A percentile compares a stretch with the other conserved stretches of the same genome.
These are phyloP conservation scores for Puccinia sorghi DNA, from an alignment of 1,284 basidiomycete genomes.

Conservation along the genomic window DNA sequence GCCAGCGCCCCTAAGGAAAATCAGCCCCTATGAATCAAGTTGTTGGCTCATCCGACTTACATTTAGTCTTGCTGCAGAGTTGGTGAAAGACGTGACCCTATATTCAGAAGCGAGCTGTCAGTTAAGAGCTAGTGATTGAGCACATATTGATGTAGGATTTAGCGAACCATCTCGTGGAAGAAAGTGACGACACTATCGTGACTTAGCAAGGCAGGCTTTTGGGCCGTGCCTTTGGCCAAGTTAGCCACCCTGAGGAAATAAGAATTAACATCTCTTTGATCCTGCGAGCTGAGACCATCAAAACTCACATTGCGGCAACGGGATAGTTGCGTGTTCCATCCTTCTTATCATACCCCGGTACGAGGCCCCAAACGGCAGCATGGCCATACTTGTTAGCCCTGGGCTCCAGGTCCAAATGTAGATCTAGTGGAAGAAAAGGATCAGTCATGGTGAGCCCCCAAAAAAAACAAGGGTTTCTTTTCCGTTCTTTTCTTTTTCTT, in stretches of 20 bases:
- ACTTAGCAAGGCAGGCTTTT: slow-evolving; percentile 76
- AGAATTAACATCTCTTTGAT: neutral
- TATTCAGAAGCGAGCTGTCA: no score
- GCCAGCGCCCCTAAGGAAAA: neutral
- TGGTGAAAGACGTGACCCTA: slow-evolving; percentile 85
- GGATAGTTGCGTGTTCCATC: slow-evolving; percentile 71
- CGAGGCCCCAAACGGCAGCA: slow-evolving; percentile 77
- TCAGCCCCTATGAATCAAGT: neutral
- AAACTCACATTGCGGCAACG: slow-evolving; percentile 67
- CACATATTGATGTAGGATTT: slow-evolving; percentile 59
- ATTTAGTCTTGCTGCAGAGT: slow-evolving; percentile 70
- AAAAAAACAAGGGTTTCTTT: no score
- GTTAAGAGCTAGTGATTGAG: neutral
- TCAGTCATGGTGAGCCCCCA: no score
- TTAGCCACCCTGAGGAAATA: slow-evolving; percentile 66
- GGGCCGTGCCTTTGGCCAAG: slow-evolving; percentile 75
- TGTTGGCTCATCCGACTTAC: slow-evolving; percentile 57
- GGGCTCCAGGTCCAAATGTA: slow-evolving; percentile 82
- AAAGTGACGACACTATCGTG: slow-evolving; percentile 66
- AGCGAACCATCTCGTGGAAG: slow-evolving; percentile 61
- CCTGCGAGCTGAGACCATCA: neutral
- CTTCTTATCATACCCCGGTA: slow-evolving; percentile 52
- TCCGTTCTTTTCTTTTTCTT: no score
- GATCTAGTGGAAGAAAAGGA: slow-evolving; percentile 58
- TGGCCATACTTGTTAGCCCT: slow-evolving; percentile 75